Evolutionary conservation across 2,329 filamentous ascomycete genomes (phyloP), one percentile per base, ranked within the genome.

Genomic region (Ophiostoma pallidulum): DNA sequence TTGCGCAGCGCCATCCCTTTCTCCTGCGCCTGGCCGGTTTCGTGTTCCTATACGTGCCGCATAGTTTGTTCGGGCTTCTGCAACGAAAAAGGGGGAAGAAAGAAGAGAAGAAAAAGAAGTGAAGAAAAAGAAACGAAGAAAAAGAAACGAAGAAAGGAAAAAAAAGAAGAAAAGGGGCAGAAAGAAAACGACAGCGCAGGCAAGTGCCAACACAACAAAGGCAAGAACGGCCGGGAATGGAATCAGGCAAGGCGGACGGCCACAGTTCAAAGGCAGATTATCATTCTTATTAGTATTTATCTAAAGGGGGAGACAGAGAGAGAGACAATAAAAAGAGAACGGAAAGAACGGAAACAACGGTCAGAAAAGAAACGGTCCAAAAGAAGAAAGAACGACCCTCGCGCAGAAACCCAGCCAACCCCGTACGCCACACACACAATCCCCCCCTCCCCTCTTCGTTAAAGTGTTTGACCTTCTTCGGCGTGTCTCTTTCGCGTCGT

Each of bases 341-440:
- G 22, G 28, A 28, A 3, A 28, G 22, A 4, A 2, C 16, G 18
- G 38, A 28, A 18, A 38, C 36, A 36, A 36, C 16, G 14, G 13
- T 7, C 20, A 31, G 18, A 22, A 24, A 20, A 28, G 18, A 33
- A 32, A 22, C 26, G 26, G 33, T n/a, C n/a, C 26, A 43, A 39
- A 48, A 43, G 33, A 43, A 38, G 35, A 47, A 47, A 40, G 31
- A 41, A 20, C 44, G 36, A 46, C 29, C n/a, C 44, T 28, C n/a
- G n/a, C n/a, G n/a, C n/a, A n/a, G n/a, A n/a, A n/a, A n/a, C n/a
- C n/a, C n/a, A n/a, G n/a, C n/a, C n/a, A n/a, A n/a, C n/a, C n/a
- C n/a, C n/a, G n/a, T n/a, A n/a, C n/a, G n/a, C n/a, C 18, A 24
- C 18, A 26, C 35, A 13, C 16, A 28, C 31, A 16, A 22, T 29